Evolutionary conservation across 768 basidiomycete species (phyloP), one percentile per base, ranked within the genome.

Genomic region (Lactarius evosmus): DNA sequence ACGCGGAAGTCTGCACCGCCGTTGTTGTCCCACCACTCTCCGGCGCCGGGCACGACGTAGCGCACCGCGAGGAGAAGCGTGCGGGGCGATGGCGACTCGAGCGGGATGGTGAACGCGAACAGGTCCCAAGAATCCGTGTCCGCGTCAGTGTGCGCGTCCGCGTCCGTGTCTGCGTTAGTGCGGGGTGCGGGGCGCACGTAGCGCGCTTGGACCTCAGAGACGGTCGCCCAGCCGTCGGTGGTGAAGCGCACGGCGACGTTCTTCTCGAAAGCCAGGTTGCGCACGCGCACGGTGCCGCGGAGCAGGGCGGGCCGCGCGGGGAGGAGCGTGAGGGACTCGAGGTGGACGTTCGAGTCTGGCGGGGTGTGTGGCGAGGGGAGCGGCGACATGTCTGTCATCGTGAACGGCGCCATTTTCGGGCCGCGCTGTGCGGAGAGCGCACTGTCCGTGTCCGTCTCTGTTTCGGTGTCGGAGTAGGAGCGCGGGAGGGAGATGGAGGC

Each of bases 191-290:
- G 22, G 19, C 44, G 54, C 1, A 12, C 29, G 56, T 62, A 57
- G 2, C 41, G 50, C 32, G 56, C 61, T 4, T 25, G 50, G 11
- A 80, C 78, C 67, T 84, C 82, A 29, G 74, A 77, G 6, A 78
- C 77, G 7, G 82, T 84, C 69, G 78, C 76, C 82, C 82, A 84
- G 71, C 76, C 74, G 67, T 84, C 82, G 53, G 80, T 70, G 4
- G 82, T 83, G 72, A 82, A 84, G 12, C 81, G 72, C 7, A 80
- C 75, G 0, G 75, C 74, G 50, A 83, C 78, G 71, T 73, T 73
- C 72, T 84, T 84, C 63, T 76, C 74, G 63, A 77, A 83, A 7
- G 80, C 71, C 53, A 83, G 66, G 70, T 84, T 83, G 62, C 75
- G 73, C 52, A 81, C 80, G 36, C 76, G 72, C 17, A 81, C 72